Evolutionary conservation across 805 yeast species (phyloP).

Genomic region (Lipomyces japonicus): DNA sequence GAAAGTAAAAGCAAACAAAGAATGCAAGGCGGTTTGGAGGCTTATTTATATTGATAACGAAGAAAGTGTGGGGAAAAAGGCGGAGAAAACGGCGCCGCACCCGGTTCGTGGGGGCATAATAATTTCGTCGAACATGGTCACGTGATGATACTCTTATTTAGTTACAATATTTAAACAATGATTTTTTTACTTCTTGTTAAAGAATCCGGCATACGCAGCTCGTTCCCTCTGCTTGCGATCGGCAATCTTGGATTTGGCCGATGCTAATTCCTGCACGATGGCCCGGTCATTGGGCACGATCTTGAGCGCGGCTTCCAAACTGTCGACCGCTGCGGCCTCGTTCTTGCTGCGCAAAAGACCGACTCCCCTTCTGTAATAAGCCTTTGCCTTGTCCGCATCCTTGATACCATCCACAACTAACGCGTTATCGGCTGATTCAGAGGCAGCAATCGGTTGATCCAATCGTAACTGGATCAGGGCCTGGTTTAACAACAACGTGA

Average conservation of each 20-base stretch:
- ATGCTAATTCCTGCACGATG: conserved; percentile 30
- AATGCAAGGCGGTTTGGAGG: too few species aligned
- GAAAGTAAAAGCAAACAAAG: too few species aligned
- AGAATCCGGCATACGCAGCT: conserved; percentile 44
- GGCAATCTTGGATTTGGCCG: conserved; percentile 28
- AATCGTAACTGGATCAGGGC: conserved; percentile 70
- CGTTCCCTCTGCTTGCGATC: conserved; percentile 33
- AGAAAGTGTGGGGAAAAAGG: too few species aligned
- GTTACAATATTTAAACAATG: too few species aligned
- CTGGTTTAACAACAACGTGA: conserved; percentile 63
- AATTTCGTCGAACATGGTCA: too few species aligned
- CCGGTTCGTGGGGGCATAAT: too few species aligned
- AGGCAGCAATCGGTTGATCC: conserved; percentile 51
- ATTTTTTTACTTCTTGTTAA: conserved; percentile 19
- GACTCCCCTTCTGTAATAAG: conserved; percentile 78
- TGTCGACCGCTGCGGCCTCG: conserved; percentile 65
- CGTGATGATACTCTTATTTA: too few species aligned
- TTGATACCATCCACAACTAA: conserved; percentile 58
- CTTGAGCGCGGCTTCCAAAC: conserved; percentile 60
- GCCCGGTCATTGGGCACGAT: conserved; percentile 52
- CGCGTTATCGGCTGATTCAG: conserved; percentile 62
- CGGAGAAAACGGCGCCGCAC: too few species aligned
- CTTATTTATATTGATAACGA: too few species aligned
- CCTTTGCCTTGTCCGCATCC: conserved; percentile 74
- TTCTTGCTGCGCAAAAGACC: conserved; percentile 63